Percentiles rank a stretch among this genome's conserved stretches.
phyloP scores from a whole-genome alignment of 2,329 filamentous ascomycete species.

The Aaosphaeria arxii region DNA sequence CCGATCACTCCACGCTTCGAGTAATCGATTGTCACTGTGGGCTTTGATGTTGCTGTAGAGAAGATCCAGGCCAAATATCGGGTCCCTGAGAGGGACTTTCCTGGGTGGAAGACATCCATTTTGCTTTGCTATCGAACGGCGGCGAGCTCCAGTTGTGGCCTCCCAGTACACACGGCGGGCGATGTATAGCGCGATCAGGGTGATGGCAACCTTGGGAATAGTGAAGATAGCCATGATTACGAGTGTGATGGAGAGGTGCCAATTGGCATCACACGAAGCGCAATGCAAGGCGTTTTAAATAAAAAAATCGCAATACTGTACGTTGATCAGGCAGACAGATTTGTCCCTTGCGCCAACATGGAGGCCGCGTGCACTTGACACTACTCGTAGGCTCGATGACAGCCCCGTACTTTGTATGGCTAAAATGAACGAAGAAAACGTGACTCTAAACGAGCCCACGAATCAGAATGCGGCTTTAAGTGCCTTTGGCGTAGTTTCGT shows the following conservation, averaged over 20 bases:
- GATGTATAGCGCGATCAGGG: slow-evolving; percentile 9
- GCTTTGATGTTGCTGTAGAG: slow-evolving; percentile 39
- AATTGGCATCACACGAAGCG: background rate
- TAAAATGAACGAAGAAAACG: no score
- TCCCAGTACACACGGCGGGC: slow-evolving; percentile 20
- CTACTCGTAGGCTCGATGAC: no score
- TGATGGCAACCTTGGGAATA: slow-evolving; percentile 7
- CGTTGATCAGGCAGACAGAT: slow-evolving; percentile 1
- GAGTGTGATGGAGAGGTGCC: background rate
- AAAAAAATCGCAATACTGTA: background rate
- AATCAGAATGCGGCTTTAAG: no score
- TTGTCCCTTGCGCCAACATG: background rate
- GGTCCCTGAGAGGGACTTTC: slow-evolving; percentile 46
- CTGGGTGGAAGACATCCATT: slow-evolving; percentile 46
- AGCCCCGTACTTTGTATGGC: no score
- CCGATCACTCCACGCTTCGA: slow-evolving; percentile 2
- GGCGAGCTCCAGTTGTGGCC: slow-evolving; percentile 23
- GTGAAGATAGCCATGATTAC: slow-evolving; percentile 15
- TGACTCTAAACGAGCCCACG: no score
- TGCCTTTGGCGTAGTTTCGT: background rate
- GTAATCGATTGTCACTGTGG: slow-evolving; percentile 18
- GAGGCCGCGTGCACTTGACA: background rate
- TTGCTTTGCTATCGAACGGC: slow-evolving; percentile 30
- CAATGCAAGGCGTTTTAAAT: background rate
- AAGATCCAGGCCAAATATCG: slow-evolving; percentile 47